phyloP scores from a whole-genome alignment of 176 grass and related monocot species.

The Avena sativa region DNA sequence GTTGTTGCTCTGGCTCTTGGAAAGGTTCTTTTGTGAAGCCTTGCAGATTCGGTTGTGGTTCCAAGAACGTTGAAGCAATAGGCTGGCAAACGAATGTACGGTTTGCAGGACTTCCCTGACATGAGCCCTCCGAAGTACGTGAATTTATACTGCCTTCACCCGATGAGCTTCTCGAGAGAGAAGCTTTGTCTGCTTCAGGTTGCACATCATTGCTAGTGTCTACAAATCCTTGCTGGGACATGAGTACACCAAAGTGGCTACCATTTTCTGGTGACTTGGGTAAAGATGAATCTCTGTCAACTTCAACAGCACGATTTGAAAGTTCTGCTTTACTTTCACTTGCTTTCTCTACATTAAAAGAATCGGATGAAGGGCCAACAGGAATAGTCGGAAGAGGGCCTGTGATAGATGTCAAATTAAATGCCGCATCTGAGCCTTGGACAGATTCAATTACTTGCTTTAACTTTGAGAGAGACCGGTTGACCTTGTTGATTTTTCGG shows the following conservation, averaged over 20 bases:
- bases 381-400: slow-evolving; percentile 71
- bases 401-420: slow-evolving; percentile 77
- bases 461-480: slow-evolving; percentile 90
- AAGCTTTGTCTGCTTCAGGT: slow-evolving; percentile 59
- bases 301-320: slow-evolving; percentile 35
- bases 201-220: slow-evolving; percentile 46
- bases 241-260: slow-evolving; percentile 29
- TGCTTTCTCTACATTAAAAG: slow-evolving; percentile 60
- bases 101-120: slow-evolving; percentile 67
- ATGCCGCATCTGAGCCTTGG: slow-evolving; percentile 72
- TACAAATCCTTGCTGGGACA: slow-evolving; percentile 48
- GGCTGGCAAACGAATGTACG: slow-evolving; percentile 53
- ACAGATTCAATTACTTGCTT: slow-evolving; percentile 97
- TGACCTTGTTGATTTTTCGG: slow-evolving; percentile 98
- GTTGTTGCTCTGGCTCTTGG: slow-evolving; percentile 56
- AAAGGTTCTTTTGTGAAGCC: slow-evolving; percentile 52
- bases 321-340: slow-evolving; percentile 60
- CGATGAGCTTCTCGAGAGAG: slow-evolving; percentile 73
- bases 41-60: slow-evolving; percentile 47
- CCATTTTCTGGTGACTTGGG: slow-evolving; percentile 44
- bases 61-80: slow-evolving; percentile 55
- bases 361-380: slow-evolving; percentile 56
- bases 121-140: slow-evolving; percentile 77
- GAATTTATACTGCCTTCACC: slow-evolving; percentile 82
- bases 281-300: slow-evolving; percentile 39